These are phyloP conservation scores for Trypanosoma platydactyli DNA, from an alignment of 208 protist genomes.

Conservation along the genomic window DNA sequence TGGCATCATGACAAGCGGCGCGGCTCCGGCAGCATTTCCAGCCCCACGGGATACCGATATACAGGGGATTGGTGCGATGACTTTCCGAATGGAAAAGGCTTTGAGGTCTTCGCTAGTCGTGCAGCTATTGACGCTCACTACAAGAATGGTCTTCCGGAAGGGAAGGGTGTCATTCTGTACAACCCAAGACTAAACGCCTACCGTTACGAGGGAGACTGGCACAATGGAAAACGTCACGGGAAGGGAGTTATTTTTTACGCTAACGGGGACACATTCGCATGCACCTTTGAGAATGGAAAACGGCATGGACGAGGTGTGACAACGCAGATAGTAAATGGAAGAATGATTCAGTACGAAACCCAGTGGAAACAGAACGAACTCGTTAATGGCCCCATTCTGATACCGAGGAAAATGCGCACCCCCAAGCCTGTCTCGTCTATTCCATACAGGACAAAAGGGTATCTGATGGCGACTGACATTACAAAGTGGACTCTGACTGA, in stretches of 20 bases:
- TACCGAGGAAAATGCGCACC: slow-evolving; percentile 18
- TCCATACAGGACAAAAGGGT: slow-evolving; percentile 23
- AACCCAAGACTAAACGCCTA: slow-evolving; percentile 64
- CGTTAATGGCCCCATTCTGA: slow-evolving; percentile 20
- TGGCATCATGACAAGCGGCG: slow-evolving; percentile 88
- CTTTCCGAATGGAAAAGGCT: slow-evolving; percentile 70
- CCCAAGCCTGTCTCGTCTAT: slow-evolving; percentile 23
- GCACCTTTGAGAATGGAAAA: slow-evolving; percentile 75
- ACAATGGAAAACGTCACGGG: slow-evolving; percentile 77
- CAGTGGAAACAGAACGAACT: slow-evolving; percentile 27
- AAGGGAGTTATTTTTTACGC: slow-evolving; percentile 79
- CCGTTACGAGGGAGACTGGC: slow-evolving; percentile 87
- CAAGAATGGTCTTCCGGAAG: slow-evolving; percentile 32
- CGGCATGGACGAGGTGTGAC: slow-evolving; percentile 77
- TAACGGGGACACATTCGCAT: slow-evolving; percentile 85
- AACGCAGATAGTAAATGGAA: slow-evolving; percentile 28
- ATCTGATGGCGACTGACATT: slow-evolving; percentile 29
- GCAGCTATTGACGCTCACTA: slow-evolving; percentile 27
- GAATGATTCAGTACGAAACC: slow-evolving; percentile 29
- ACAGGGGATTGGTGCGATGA: slow-evolving; percentile 85
- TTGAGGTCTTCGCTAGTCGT: slow-evolving; percentile 68
- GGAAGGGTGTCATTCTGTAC: slow-evolving; percentile 35
- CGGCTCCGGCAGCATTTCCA: slow-evolving; percentile 76
- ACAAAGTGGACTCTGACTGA: slow-evolving; percentile 40
- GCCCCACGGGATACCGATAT: slow-evolving; percentile 83